These are phyloP conservation scores for Chalaropsis thielavioides DNA, from an alignment of 2,329 filamentous ascomycete species.

Conservation along the genomic window DNA sequence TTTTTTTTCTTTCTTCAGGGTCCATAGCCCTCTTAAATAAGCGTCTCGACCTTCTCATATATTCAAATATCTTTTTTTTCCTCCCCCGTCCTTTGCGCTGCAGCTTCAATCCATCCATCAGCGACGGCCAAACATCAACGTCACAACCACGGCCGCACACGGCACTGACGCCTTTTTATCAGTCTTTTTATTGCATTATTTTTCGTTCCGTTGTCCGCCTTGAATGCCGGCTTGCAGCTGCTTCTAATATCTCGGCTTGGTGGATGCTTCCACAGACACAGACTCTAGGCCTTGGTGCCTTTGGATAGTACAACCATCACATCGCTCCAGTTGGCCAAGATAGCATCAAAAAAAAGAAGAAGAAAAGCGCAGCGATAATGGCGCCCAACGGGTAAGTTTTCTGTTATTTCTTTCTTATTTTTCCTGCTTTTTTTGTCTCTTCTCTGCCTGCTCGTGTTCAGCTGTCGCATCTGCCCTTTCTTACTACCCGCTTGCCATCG, in stretches of 20 bases:
- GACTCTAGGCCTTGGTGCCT: conserved; percentile 3
- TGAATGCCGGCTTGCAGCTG: background rate
- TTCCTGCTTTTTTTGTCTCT: background rate
- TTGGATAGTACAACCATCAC: background rate
- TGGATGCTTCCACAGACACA: background rate
- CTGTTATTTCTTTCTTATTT: background rate
- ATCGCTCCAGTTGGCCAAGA: background rate
- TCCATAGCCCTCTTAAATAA: background rate
- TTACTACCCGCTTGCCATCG: background rate
- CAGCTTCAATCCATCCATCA: background rate
- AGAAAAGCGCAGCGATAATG: background rate
- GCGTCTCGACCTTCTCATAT: background rate
- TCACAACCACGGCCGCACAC: background rate
- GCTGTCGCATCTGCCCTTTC: background rate
- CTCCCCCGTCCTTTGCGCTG: background rate
- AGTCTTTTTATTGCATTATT: background rate
- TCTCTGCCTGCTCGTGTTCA: background rate
- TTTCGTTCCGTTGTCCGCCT: background rate
- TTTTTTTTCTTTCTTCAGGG: background rate
- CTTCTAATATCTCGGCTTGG: background rate
- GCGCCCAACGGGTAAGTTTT: conserved; percentile 12
- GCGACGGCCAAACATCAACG: background rate
- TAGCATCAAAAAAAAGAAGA: background rate
- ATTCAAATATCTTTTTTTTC: conserved; percentile 1
- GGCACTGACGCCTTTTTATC: background rate